A percentile compares a stretch with the other conserved stretches of the same genome.
Conservation (phyloP, 805 yeast genomes). For the Candida taoyuanica region DNA sequence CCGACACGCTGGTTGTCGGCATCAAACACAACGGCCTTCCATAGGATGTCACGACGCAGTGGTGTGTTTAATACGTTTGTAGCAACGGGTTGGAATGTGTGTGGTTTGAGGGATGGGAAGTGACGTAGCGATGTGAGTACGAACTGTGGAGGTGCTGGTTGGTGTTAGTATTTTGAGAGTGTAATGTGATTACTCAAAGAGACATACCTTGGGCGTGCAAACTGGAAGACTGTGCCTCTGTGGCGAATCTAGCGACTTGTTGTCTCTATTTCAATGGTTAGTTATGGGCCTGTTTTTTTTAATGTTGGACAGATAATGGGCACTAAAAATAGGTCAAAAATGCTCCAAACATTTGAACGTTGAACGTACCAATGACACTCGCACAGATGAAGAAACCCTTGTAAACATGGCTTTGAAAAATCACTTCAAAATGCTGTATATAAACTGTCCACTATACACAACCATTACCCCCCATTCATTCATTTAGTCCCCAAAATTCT, state of each 20-base stretch:
- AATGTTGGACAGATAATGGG: no score
- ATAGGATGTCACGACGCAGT: conserved; percentile 82
- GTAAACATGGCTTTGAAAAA: conserved; percentile 9
- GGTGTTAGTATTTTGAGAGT: no score
- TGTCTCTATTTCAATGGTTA: conserved; percentile 17
- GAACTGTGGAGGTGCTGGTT: conserved; percentile 60
- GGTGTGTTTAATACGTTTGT: conserved; percentile 66
- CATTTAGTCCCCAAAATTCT: no score
- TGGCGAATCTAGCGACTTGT: conserved; percentile 21
- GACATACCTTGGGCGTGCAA: conserved; percentile 21
- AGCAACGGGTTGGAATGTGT: conserved; percentile 70
- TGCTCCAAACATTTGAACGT: background rate
- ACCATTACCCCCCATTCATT: no score
- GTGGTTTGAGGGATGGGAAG: conserved; percentile 91
- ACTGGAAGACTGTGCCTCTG: conserved; percentile 14
- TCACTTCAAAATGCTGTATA: no score
- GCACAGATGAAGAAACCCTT: conserved; percentile 6
- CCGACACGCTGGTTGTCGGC: conserved; percentile 88
- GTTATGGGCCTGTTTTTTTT: no score
- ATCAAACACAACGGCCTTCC: conserved; percentile 93
- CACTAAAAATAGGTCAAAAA: background rate
- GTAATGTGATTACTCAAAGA: no score
- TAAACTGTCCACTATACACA: no score
- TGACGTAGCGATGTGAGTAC: conserved; percentile 73
- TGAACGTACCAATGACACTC: conserved; percentile 9